Conservation (phyloP, 139 green algal species). For the Desmodesmus armatus region DNA sequence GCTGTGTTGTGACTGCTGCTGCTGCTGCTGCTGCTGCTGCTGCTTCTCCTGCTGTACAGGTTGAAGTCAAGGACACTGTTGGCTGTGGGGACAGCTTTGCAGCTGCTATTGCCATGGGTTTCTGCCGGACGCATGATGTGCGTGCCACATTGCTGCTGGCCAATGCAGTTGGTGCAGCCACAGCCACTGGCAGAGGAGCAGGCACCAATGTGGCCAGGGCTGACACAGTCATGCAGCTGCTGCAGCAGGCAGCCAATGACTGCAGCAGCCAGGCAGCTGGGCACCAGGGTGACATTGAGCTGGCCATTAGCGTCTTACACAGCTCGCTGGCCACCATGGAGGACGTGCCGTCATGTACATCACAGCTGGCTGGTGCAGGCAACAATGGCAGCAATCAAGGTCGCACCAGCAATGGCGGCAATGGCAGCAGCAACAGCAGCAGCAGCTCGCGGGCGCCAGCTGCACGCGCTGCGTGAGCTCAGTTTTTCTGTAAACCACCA, state of each 20-base stretch:
- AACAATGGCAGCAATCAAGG: not conserved
- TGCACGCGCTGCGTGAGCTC: slow-evolving; percentile 13
- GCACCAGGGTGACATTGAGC: not conserved
- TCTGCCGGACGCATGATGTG: slow-evolving; percentile 56
- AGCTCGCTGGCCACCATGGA: not conserved
- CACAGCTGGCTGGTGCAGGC: not conserved
- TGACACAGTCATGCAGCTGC: slow-evolving; percentile 48
- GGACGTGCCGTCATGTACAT: not conserved
- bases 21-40: not conserved
- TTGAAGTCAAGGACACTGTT: slow-evolving; percentile 94
- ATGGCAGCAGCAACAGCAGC: not conserved
- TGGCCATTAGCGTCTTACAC: not conserved
- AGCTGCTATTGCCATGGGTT: slow-evolving; percentile 90
- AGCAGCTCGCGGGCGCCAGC: not conserved
- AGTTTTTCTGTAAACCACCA: no score
- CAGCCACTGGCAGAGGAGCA: slow-evolving; percentile 86
- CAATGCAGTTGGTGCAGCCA: slow-evolving; percentile 94
- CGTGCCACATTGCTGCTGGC: slow-evolving; percentile 86
- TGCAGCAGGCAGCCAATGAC: not conserved
- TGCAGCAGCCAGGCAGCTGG: not conserved
- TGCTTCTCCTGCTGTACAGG: slow-evolving; percentile 46
- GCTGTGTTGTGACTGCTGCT: not conserved
- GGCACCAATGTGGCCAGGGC: slow-evolving; percentile 89
- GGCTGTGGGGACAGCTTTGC: slow-evolving; percentile 97
- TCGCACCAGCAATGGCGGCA: not conserved